These are phyloP conservation scores for Botrytis fabae DNA, from an alignment of 2,329 filamentous ascomycete genomes.

Conservation along the genomic window DNA sequence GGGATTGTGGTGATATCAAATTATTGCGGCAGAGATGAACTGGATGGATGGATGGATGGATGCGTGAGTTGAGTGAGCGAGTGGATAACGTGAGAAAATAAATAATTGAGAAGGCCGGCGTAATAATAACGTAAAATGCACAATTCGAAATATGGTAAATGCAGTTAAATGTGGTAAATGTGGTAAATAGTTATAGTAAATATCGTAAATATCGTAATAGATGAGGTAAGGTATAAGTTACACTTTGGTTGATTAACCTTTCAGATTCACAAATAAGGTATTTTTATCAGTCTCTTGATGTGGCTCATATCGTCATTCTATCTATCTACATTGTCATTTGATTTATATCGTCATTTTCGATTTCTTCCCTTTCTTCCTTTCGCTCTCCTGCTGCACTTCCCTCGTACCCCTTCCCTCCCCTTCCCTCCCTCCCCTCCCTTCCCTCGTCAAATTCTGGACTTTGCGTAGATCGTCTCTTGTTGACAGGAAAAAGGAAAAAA, in stretches of 20 bases:
- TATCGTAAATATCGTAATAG: not conserved
- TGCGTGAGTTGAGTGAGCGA: not conserved
- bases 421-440: not conserved
- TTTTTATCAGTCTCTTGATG: not conserved
- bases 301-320: not conserved
- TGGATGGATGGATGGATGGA: not conserved
- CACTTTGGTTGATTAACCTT: not conserved
- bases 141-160: not conserved
- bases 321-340: not conserved
- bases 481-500: no score
- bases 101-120: conserved; percentile 7
- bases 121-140: not conserved
- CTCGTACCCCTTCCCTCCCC: not conserved
- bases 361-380: not conserved
- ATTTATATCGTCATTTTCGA: not conserved
- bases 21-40: not conserved
- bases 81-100: not conserved
- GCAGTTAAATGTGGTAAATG: no score
- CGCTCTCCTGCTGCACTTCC: not conserved
- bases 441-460: not conserved
- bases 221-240: not conserved
- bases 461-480: no score
- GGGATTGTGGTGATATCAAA: not conserved
- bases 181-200: no score
- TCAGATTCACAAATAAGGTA: not conserved